Evolutionary conservation across 768 basidiomycete genomes (phyloP).

Genomic region (Lactifluus echinatus): DNA sequence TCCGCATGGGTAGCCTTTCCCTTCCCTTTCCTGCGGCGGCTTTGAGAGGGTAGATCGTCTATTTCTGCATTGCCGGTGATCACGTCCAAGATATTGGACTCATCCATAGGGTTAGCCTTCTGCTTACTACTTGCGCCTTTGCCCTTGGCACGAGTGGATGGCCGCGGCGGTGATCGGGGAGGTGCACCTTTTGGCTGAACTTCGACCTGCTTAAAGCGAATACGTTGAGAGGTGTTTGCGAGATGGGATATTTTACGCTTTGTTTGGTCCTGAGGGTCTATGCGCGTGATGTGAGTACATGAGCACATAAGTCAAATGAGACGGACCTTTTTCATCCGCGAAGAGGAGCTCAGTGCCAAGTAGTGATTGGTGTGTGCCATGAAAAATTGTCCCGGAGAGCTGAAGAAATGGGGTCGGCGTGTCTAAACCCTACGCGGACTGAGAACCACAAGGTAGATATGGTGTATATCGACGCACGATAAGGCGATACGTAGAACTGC

Average conservation of each 20-base stretch:
- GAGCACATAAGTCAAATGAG: no score
- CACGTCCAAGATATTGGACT: slow-evolving; percentile 5
- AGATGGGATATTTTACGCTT: slow-evolving; percentile 48
- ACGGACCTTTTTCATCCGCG: slow-evolving; percentile 53
- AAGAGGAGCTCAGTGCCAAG: slow-evolving; percentile 74
- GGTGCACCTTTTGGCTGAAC: slow-evolving; percentile 35
- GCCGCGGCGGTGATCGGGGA: neutral
- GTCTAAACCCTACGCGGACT: slow-evolving; percentile 48
- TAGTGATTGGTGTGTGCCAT: slow-evolving; percentile 57
- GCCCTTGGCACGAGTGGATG: neutral
- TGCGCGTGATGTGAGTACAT: neutral
- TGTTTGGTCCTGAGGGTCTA: slow-evolving; percentile 39
- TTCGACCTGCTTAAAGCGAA: slow-evolving; percentile 66
- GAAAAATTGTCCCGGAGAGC: slow-evolving; percentile 64
- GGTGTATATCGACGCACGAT: slow-evolving; percentile 43
- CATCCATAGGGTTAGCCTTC: neutral
- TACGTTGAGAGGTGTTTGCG: slow-evolving; percentile 56
- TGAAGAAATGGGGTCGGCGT: slow-evolving; percentile 72
- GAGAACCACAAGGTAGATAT: neutral
- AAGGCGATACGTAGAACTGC: slow-evolving; percentile 58
- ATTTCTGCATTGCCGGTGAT: slow-evolving; percentile 11
- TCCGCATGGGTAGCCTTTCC: neutral
- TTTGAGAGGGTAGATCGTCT: neutral
- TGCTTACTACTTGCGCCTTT: neutral
- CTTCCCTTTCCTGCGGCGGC: neutral